Conservation (phyloP, 768 basidiomycete genomes). For the Asterophora lycoperdoides region DNA sequence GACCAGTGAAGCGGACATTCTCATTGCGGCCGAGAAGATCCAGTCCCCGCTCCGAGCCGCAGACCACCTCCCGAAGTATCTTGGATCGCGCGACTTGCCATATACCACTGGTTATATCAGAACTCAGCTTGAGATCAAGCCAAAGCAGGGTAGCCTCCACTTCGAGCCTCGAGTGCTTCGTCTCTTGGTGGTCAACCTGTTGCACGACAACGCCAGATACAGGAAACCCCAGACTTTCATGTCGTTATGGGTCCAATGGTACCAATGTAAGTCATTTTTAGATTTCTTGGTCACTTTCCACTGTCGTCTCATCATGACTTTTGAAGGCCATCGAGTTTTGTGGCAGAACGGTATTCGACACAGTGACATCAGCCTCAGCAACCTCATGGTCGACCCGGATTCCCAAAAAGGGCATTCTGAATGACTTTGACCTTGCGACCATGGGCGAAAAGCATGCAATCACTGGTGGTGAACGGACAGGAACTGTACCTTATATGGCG, state of each 20-base stretch:
- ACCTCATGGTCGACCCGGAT: neutral
- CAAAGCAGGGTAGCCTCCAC: no score
- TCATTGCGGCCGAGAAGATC: no score
- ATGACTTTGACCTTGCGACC: slow-evolving; percentile 3
- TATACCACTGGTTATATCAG: no score
- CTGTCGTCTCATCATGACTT: neutral
- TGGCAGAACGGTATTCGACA: neutral
- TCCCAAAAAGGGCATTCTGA: neutral
- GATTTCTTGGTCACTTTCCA: neutral
- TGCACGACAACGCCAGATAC: no score
- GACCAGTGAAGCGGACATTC: no score
- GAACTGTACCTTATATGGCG: slow-evolving; percentile 4
- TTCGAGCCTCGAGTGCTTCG: no score
- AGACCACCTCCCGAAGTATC: no score
- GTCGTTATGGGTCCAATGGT: neutral
- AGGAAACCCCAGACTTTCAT: neutral
- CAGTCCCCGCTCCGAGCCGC: no score
- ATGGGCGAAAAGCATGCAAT: neutral
- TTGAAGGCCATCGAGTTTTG: neutral
- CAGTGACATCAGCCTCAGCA: neutral
- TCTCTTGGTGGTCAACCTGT: no score
- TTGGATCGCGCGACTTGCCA: no score
- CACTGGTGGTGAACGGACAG: neutral
- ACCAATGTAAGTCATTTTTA: neutral
- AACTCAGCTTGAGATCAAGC: no score